phyloP scores from a whole-genome alignment of 768 basidiomycete genomes.

The Pleurotus eryngii region DNA sequence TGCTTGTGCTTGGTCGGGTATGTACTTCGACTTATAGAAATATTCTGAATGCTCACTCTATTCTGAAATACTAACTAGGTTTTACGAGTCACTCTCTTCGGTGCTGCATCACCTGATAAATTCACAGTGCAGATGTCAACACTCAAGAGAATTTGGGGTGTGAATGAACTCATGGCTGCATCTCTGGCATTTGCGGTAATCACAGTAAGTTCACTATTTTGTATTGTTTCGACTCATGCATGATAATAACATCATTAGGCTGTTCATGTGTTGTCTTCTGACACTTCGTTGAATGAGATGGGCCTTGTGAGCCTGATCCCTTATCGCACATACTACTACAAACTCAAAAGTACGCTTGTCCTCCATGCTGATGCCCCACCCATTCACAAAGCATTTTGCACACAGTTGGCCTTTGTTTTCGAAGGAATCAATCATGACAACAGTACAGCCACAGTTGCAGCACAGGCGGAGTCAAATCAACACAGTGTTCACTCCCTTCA shows the following conservation, averaged over 20 bases:
- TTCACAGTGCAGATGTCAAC: neutral
- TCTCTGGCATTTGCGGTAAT: neutral
- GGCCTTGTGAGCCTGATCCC: neutral
- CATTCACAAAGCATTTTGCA: too few species aligned
- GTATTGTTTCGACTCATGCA: neutral
- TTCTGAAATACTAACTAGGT: neutral
- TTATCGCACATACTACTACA: neutral
- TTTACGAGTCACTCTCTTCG: neutral
- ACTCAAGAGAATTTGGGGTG: neutral
- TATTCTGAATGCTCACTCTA: too few species aligned
- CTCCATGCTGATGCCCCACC: neutral
- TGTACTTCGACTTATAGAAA: neutral
- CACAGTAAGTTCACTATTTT: neutral
- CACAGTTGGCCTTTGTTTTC: too few species aligned
- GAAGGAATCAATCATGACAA: too few species aligned
- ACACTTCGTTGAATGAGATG: neutral
- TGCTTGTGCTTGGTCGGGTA: neutral
- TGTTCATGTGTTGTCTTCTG: neutral
- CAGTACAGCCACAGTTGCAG: neutral
- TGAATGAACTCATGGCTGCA: neutral
- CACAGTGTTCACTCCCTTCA: neutral
- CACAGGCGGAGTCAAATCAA: neutral
- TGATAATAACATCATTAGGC: neutral
- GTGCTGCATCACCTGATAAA: neutral
- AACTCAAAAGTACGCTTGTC: neutral